phyloP scores from a whole-genome alignment of 345 rosid genomes.

The Citrus australasica region DNA sequence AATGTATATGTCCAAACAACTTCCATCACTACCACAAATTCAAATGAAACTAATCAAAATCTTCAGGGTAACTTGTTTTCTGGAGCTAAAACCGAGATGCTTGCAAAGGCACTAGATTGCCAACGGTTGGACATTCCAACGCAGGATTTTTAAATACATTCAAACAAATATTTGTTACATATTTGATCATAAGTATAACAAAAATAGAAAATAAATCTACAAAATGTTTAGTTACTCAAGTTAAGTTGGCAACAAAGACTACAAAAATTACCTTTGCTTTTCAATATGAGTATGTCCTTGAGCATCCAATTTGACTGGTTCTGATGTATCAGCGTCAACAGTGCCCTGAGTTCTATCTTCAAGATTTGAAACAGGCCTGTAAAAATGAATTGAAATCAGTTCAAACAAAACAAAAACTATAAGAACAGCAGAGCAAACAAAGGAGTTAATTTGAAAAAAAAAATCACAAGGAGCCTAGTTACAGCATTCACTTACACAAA shows the following conservation, averaged over 20 bases:
- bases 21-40: neutral
- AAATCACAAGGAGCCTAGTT: neutral
- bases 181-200: neutral
- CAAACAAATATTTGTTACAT: neutral
- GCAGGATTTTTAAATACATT: neutral
- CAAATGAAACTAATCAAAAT: neutral
- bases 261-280: slow-evolving; percentile 59
- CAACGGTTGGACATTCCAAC: neutral
- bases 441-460: neutral
- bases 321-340: slow-evolving; percentile 40
- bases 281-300: slow-evolving; percentile 66
- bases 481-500: slow-evolving; percentile 46
- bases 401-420: slow-evolving; percentile 1
- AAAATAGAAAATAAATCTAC: neutral
- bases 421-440: neutral
- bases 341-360: slow-evolving; percentile 41
- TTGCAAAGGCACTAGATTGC: neutral
- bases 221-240: neutral
- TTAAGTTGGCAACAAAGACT: neutral
- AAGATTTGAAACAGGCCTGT: slow-evolving; percentile 44
- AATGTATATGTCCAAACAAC: neutral
- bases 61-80: neutral
- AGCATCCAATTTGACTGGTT: slow-evolving; percentile 63
- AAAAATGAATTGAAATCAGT: slow-evolving; percentile 12
- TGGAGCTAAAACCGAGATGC: neutral